A percentile compares a stretch with the other conserved stretches of the same genome.
Evolutionary conservation across 2,329 filamentous ascomycete genomes (phyloP).

Genomic region (Paecilomyces dactylethromorphus): DNA sequence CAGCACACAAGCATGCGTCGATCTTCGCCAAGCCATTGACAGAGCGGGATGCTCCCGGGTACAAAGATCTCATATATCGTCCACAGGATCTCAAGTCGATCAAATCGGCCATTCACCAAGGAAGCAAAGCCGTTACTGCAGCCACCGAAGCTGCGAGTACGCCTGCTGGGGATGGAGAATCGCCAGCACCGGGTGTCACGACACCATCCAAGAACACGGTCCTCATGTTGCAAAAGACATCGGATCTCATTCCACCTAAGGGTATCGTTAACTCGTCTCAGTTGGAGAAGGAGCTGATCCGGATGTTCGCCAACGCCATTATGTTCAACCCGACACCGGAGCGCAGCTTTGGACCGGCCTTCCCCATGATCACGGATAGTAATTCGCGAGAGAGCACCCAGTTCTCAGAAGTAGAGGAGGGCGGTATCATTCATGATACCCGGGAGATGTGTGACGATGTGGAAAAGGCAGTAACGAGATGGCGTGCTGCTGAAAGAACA

Average conservation of each 20-base stretch:
- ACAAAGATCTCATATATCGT: constrained; percentile 65
- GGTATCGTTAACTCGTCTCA: constrained; percentile 91
- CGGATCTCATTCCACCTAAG: constrained; percentile 75
- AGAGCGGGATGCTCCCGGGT: constrained; percentile 69
- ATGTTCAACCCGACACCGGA: constrained; percentile 93
- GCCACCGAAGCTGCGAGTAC: constrained; percentile 58
- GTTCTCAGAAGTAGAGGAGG: constrained; percentile 67
- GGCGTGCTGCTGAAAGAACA: constrained; percentile 62
- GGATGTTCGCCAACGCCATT: constrained; percentile 96
- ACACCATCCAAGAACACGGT: constrained; percentile 35
- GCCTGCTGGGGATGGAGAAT: constrained; percentile 54
- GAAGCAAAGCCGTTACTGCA: constrained; percentile 37
- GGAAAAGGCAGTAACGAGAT: constrained; percentile 67
- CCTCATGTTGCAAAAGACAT: constrained; percentile 49
- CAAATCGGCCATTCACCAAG: constrained; percentile 58
- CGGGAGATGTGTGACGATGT: constrained; percentile 86
- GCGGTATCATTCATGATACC: constrained; percentile 80
- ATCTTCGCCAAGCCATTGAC: constrained; percentile 72
- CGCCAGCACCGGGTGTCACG: constrained; percentile 24
- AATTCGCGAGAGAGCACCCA: constrained; percentile 34
- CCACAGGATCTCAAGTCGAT: constrained; percentile 75
- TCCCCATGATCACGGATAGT: constrained; percentile 44
- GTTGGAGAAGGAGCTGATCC: constrained; percentile 84
- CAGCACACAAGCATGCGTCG: constrained; percentile 69
- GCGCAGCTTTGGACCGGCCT: constrained; percentile 60